A percentile compares a stretch with the other conserved stretches of the same genome.
Conservation (phyloP, 129 eudicot species). For the Artemisia tridentata region DNA sequence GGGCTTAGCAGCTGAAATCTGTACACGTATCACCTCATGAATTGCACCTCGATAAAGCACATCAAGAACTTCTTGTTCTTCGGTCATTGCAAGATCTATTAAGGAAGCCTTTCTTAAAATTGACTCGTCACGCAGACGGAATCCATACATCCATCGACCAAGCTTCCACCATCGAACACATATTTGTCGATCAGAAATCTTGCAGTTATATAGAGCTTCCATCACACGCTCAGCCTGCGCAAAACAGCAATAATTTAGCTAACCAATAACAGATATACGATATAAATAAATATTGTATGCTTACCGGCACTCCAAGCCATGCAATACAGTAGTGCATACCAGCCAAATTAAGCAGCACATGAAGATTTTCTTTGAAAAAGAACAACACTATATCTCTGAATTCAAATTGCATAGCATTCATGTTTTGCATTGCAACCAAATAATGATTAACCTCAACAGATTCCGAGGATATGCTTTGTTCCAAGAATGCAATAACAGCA, state of each 20-base stretch:
- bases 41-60: constrained; percentile 90
- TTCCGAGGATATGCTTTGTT: constrained; percentile 48
- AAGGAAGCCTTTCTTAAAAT: constrained; percentile 50
- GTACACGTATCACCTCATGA: constrained; percentile 86
- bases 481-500: constrained; percentile 49
- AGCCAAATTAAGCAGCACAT: constrained; percentile 73
- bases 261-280: background rate
- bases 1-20: constrained; percentile 64
- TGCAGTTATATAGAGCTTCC: constrained; percentile 48
- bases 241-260: background rate
- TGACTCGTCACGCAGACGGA: constrained; percentile 71
- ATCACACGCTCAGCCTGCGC: constrained; percentile 49
- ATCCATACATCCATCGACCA: constrained; percentile 80
- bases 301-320: constrained; percentile 83
- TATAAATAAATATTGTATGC: background rate
- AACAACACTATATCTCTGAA: constrained; percentile 72
- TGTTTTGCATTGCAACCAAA: constrained; percentile 61
- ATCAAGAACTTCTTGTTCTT: constrained; percentile 66
- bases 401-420: constrained; percentile 61
- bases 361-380: constrained; percentile 61
- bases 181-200: constrained; percentile 64
- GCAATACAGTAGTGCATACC: constrained; percentile 86
- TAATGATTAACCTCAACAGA: constrained; percentile 79
- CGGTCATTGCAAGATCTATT: constrained; percentile 53
- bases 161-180: constrained; percentile 91